Percentiles rank a stretch among this genome's conserved stretches.
Conservation (phyloP, 352 stramenopile genomes). For the Pythium oligandrum region DNA sequence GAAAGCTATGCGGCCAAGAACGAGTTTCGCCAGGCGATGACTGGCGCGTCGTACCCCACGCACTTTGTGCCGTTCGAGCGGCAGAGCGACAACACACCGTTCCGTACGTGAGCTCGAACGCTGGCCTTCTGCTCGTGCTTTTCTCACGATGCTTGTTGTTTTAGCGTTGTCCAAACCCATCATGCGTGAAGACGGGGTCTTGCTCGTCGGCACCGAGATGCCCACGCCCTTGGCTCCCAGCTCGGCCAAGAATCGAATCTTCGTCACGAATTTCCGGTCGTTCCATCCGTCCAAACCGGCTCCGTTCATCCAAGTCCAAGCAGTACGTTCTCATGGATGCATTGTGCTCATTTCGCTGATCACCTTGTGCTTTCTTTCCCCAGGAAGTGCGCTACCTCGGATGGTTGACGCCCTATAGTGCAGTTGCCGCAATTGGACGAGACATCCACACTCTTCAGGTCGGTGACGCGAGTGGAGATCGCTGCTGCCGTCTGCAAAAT, state of each 20-base stretch:
- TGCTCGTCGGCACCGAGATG: constrained; percentile 66
- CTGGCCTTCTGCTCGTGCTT: not conserved
- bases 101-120: constrained; percentile 7
- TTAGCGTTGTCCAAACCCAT: constrained; percentile 74
- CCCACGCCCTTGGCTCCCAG: not conserved
- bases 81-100: constrained; percentile 10
- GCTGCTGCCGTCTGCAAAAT: constrained; percentile 33
- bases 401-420: constrained; percentile 43
- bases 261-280: constrained; percentile 45
- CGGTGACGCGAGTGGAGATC: constrained; percentile 11
- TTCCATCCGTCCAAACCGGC: constrained; percentile 16
- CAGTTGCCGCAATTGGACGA: constrained; percentile 59
- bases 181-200: constrained; percentile 61
- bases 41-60: not conserved
- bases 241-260: constrained; percentile 47
- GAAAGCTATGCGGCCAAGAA: too few relatives aligned
- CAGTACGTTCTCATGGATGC: constrained; percentile 21
- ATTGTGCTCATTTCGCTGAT: not conserved
- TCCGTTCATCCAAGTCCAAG: constrained; percentile 30
- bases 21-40: not conserved
- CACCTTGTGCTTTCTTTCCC: too few relatives aligned
- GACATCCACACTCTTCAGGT: constrained; percentile 65
- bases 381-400: constrained; percentile 74
- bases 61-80: constrained; percentile 8
- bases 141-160: constrained; percentile 6